Percentiles rank a stretch among this genome's conserved stretches.
These are phyloP conservation scores for Tetracladium marchalianum DNA, from an alignment of 495 filamentous ascomycete species.

Conservation along the genomic window DNA sequence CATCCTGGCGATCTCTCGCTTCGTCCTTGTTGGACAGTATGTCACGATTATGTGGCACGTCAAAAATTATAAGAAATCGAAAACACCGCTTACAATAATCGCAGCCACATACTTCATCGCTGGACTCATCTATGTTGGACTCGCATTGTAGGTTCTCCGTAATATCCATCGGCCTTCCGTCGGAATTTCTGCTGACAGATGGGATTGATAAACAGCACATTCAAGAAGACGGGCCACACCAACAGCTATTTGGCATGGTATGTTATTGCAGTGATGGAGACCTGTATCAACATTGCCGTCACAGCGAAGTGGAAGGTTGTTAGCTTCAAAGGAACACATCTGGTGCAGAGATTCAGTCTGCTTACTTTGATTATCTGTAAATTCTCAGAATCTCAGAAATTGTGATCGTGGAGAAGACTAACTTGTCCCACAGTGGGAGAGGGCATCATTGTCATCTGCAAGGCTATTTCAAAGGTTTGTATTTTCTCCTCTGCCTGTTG, in stretches of 20 bases:
- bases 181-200: too few species aligned
- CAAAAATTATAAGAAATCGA: conserved; percentile 25
- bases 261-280: conserved; percentile 4
- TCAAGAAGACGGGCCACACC: conserved; percentile 16
- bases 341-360: conserved; percentile 53
- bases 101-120: conserved; percentile 29
- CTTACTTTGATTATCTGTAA: conserved; percentile 54
- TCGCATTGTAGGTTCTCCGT: conserved; percentile 22
- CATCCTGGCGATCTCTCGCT: conserved; percentile 48
- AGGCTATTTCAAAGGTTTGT: conserved; percentile 16
- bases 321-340: conserved; percentile 53
- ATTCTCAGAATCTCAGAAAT: conserved; percentile 30
- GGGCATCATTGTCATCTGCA: conserved; percentile 32
- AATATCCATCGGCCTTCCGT: too few species aligned
- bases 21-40: conserved; percentile 48
- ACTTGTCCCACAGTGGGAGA: conserved; percentile 63
- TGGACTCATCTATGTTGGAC: conserved; percentile 39
- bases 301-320: conserved; percentile 22
- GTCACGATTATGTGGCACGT: conserved; percentile 35
- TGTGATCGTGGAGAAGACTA: conserved; percentile 18
- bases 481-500: neutral
- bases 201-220: neutral
- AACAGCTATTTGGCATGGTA: conserved; percentile 21
- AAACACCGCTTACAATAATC: conserved; percentile 29
- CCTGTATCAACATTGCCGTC: conserved; percentile 1